Evolutionary conservation across 2,329 filamentous ascomycete genomes (phyloP).

Genomic region (Fusarium foetens): DNA sequence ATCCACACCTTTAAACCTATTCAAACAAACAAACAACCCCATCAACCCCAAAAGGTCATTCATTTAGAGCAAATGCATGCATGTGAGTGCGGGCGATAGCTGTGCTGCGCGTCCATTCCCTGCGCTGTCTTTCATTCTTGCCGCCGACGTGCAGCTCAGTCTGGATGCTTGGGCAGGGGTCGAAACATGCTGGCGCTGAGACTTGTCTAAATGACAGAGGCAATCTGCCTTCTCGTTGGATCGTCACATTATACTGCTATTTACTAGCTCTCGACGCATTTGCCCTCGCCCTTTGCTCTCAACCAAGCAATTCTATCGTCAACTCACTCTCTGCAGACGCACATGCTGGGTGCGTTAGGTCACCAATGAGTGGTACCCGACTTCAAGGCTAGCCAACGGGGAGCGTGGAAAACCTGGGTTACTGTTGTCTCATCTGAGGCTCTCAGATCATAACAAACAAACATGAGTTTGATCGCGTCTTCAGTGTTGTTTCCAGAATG

Average conservation of each 20-base stretch:
- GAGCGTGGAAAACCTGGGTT: constrained; percentile 13
- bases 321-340: constrained; percentile 30
- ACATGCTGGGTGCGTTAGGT: constrained; percentile 22
- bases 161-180: constrained; percentile 29
- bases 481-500: constrained; percentile 8
- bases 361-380: constrained; percentile 32
- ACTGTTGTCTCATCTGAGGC: constrained; percentile 38
- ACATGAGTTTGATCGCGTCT: constrained; percentile 36
- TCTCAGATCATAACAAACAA: constrained; percentile 42
- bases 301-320: constrained; percentile 31
- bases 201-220: constrained; percentile 14
- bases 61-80: constrained; percentile 15
- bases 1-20: constrained; percentile 10
- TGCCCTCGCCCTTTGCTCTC: constrained; percentile 22
- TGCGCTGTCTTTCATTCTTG: constrained; percentile 32
- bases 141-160: constrained; percentile 30
- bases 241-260: constrained; percentile 22
- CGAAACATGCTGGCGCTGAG: constrained; percentile 31
- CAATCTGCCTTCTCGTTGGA: constrained; percentile 29
- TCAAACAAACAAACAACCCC: constrained; percentile 18
- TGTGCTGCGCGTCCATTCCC: constrained; percentile 4
- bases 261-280: constrained; percentile 19
- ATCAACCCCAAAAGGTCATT: constrained; percentile 7
- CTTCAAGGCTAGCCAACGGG: constrained; percentile 18
- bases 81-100: constrained; percentile 23